A percentile compares a stretch with the other conserved stretches of the same genome.
Evolutionary conservation across 768 basidiomycete species (phyloP).

Genomic region (Leccinum incarnatum): DNA sequence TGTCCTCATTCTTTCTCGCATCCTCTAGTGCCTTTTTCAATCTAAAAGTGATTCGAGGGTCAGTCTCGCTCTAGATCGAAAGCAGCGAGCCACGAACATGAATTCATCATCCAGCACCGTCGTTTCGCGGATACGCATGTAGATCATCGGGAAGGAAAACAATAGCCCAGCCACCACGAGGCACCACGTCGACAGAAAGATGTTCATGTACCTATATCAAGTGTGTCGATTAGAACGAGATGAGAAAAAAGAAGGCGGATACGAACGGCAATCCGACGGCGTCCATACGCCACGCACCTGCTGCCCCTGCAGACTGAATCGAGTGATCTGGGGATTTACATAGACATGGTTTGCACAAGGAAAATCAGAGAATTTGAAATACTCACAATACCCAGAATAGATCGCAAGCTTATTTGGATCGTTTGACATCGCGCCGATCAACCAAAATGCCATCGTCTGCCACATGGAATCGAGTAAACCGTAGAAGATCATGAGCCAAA

Average conservation of each 20-base stretch:
- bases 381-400: conserved; percentile 75
- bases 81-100: conserved; percentile 38
- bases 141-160: conserved; percentile 70
- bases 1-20: neutral
- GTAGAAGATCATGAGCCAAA: conserved; percentile 65
- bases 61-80: neutral
- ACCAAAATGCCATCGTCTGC: conserved; percentile 77
- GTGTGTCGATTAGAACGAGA: neutral
- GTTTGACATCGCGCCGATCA: conserved; percentile 82
- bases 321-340: conserved; percentile 51
- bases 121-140: conserved; percentile 59
- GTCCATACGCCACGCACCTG: conserved; percentile 69
- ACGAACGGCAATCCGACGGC: conserved; percentile 61
- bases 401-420: conserved; percentile 74
- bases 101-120: conserved; percentile 53
- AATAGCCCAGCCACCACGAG: conserved; percentile 61
- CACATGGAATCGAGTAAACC: conserved; percentile 78
- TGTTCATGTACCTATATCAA: conserved; percentile 52
- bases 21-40: conserved; percentile 7
- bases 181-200: conserved; percentile 71
- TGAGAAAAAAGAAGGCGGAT: neutral
- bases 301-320: conserved; percentile 72
- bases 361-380: conserved; percentile 42
- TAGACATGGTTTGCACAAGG: too few relatives aligned
- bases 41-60: neutral